Evolutionary conservation across 306 rosid species (phyloP).

Genomic region (Argentina anserina): DNA sequence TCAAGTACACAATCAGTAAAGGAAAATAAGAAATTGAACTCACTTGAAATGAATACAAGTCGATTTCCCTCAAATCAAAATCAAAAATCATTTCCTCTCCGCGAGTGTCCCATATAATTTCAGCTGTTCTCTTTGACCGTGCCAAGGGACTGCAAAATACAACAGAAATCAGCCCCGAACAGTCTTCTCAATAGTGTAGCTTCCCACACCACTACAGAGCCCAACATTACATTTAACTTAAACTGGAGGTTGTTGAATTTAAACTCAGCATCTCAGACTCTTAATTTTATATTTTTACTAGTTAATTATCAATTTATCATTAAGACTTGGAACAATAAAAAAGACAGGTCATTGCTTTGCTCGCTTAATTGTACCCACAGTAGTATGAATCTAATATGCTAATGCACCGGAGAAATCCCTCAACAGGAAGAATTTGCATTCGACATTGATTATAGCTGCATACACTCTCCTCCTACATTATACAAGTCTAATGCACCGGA

Average conservation of each 20-base stretch:
- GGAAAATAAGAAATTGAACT: constrained; percentile 6
- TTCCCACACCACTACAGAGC: not conserved
- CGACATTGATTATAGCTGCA: not conserved
- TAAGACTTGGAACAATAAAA: not conserved
- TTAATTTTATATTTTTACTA: not conserved
- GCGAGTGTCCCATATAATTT: constrained; percentile 80
- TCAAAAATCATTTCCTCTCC: constrained; percentile 52
- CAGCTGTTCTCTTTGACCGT: constrained; percentile 84
- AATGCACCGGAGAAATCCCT: not conserved
- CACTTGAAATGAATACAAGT: constrained; percentile 93
- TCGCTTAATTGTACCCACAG: not conserved
- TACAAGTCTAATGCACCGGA: not conserved
- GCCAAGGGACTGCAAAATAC: constrained; percentile 55
- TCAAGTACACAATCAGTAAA: not conserved
- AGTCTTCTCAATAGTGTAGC: not conserved
- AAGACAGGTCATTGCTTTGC: not conserved
- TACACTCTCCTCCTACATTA: not conserved
- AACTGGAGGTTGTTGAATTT: not conserved
- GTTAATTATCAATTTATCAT: not conserved
- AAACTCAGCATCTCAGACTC: not conserved
- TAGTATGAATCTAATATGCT: not conserved
- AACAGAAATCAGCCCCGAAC: constrained; percentile 6
- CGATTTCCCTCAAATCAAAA: constrained; percentile 70
- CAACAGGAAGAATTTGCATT: not conserved
- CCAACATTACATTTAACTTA: no score